Conservation (phyloP, 345 rosid genomes). For the Syzygium aromaticum region DNA sequence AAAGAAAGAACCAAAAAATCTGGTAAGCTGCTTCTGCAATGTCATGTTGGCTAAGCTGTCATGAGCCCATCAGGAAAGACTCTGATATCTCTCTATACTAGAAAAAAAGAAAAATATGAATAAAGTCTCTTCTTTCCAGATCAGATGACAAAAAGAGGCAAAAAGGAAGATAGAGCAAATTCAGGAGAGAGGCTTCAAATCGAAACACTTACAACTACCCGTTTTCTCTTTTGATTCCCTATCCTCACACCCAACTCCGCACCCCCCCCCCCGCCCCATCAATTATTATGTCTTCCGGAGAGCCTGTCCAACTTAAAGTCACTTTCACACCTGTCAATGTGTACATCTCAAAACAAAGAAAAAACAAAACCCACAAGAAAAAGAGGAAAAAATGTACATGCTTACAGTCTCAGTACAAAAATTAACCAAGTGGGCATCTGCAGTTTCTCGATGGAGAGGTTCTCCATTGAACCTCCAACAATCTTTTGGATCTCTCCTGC, state of each 20-base stretch:
- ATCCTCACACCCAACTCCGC: background rate
- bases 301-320: slow-evolving; percentile 20
- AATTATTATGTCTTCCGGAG: slow-evolving; percentile 44
- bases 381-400: background rate
- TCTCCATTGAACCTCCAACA: background rate
- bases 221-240: slow-evolving; percentile 7
- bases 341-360: slow-evolving; percentile 8
- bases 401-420: background rate
- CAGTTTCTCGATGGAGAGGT: background rate
- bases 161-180: slow-evolving; percentile 30
- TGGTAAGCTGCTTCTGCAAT: slow-evolving; percentile 3
- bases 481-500: background rate
- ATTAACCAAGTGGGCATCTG: background rate
- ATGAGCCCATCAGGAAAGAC: slow-evolving; percentile 33
- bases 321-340: slow-evolving; percentile 20
- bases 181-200: slow-evolving; percentile 23
- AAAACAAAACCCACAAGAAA: background rate
- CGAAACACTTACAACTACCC: slow-evolving; percentile 14
- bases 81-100: slow-evolving; percentile 14
- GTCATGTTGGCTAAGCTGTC: slow-evolving; percentile 38
- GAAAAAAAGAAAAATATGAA: slow-evolving; percentile 3
- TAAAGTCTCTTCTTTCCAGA: slow-evolving; percentile 33
- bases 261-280: slow-evolving; percentile 11
- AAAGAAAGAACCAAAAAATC: background rate
- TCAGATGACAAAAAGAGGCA: slow-evolving; percentile 25